These are phyloP conservation scores for Macrolepiota albuminosa DNA, from an alignment of 768 basidiomycete species.

Conservation along the genomic window DNA sequence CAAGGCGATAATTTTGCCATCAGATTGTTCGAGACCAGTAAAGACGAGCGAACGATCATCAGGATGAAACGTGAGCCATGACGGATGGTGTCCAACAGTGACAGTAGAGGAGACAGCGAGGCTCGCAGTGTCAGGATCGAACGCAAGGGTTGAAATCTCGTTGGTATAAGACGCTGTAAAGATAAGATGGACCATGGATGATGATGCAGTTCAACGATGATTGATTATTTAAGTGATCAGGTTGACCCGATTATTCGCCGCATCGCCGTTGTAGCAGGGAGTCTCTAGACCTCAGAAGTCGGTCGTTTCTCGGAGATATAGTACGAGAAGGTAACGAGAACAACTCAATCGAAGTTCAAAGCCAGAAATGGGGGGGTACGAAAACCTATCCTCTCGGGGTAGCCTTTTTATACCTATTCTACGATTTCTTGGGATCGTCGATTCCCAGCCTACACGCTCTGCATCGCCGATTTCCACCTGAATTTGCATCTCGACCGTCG, in stretches of 20 bases:
- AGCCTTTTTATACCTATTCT: too few species aligned
- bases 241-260: slow-evolving; percentile 15
- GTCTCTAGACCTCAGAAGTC: too few species aligned
- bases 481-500: too few species aligned
- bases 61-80: slow-evolving; percentile 70
- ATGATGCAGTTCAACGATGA: slow-evolving; percentile 3
- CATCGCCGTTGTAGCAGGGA: background rate
- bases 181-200: slow-evolving; percentile 40
- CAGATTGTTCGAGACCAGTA: slow-evolving; percentile 58
- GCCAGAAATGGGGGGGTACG: too few species aligned
- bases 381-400: too few species aligned
- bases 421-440: too few species aligned
- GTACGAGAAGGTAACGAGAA: too few species aligned
- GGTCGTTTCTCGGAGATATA: too few species aligned
- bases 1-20: slow-evolving; percentile 62
- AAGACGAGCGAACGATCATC: slow-evolving; percentile 54
- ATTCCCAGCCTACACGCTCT: too few species aligned
- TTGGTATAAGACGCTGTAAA: slow-evolving; percentile 64
- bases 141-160: slow-evolving; percentile 56
- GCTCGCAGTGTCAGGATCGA: slow-evolving; percentile 45
- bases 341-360: too few species aligned
- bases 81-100: slow-evolving; percentile 58
- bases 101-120: slow-evolving; percentile 42
- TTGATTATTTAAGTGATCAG: slow-evolving; percentile 14
- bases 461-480: too few species aligned